Base-by-base conservation (phyloP, 2,329 filamentous ascomycete genomes). In the Dendrostoma leiphaemia region DNA sequence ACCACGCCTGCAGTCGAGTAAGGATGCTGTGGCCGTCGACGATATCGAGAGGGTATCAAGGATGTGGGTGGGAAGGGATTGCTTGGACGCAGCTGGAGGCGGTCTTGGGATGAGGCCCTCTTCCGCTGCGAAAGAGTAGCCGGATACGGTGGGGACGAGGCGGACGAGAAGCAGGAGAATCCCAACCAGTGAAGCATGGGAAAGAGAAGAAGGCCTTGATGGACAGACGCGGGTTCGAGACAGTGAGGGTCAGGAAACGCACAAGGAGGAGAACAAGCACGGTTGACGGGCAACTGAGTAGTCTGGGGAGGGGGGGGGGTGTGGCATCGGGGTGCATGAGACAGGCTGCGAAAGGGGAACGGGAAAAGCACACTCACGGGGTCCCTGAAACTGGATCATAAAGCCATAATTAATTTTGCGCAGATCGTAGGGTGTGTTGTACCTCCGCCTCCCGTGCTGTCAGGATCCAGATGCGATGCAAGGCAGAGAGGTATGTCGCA, bases 311-410 rank as follows among this genome's bases (percentile, higher is more conserved):
- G 32, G 12, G 32, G 17, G 15, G 38, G 46, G 43, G n/a, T n/a
- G n/a, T n/a, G 29, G 53, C 37, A 13, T 26, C 23, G 10, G 5
- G 38, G 38, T 15, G 23, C 38, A 41, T 21, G 26, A 19, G 28
- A 6, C 8, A 23, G 26, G 19, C 8, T 9, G 13, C 8, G 24
- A 19, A 45, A 31, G 23, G 6, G 23, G 10, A 8, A n/a, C 21
- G 15, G 15, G 9, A 28, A 43, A 24, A 15, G 40, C 9, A 41
- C 46, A 56, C 48, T 49, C 51, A 44, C 48, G 48, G 29, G 49
- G 54, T 56, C 46, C 40, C 45, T 56, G 54, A 40, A 31, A 41
- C 38, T 50, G 54, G 48, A 47, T 57, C 54, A 57, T 38, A 54
- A 46, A 54, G 46, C 38, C 32, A 53, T 50, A 45, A 50, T 24